These are phyloP conservation scores for Ophiostoma sp. DNA, from an alignment of 2,329 filamentous ascomycete genomes.

Conservation along the genomic window DNA sequence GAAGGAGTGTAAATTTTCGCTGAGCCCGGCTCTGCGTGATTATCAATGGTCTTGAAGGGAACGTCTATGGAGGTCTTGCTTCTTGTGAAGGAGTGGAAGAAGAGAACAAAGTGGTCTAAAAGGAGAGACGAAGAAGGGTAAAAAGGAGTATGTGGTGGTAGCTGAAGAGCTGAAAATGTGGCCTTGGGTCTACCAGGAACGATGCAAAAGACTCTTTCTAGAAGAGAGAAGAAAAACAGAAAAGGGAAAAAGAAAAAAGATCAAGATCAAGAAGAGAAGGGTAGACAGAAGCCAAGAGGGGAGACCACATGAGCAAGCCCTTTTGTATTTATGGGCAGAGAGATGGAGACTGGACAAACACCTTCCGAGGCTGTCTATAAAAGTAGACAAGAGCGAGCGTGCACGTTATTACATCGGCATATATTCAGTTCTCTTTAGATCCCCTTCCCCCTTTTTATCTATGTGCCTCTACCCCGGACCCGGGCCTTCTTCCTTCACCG, in stretches of 20 bases:
- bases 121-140: neutral
- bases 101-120: neutral
- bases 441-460: neutral
- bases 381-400: neutral
- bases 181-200: conserved; percentile 14
- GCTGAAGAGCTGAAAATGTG: conserved; percentile 16
- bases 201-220: neutral
- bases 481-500: neutral
- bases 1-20: neutral
- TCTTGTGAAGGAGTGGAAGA: conserved; percentile 20
- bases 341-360: neutral
- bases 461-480: neutral
- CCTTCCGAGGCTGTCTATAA: conserved; percentile 3
- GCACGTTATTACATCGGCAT: conserved; percentile 3
- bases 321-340: conserved; percentile 10
- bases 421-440: neutral
- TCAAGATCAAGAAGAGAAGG: neutral
- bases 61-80: neutral
- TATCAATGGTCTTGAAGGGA: neutral
- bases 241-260: neutral
- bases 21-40: conserved; percentile 18
- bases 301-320: neutral
- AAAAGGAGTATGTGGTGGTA: neutral
- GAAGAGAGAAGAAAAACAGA: neutral
- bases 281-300: neutral